Base-by-base conservation (phyloP, 2,329 filamentous ascomycete genomes). In the Pseudonectria foliicola region DNA sequence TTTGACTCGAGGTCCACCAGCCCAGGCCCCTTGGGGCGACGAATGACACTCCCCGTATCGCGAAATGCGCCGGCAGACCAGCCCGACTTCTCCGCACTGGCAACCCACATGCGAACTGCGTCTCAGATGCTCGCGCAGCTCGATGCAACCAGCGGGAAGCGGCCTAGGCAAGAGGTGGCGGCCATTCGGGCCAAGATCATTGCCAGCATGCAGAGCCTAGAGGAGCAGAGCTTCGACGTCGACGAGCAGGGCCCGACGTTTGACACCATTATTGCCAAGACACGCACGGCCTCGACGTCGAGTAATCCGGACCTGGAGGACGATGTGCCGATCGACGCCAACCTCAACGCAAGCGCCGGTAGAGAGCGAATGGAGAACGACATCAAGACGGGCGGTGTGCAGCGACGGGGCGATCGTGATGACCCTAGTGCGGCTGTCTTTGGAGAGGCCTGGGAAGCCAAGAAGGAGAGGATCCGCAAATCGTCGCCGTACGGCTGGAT, bases 311-410 rank as follows among this genome's bases (percentile, higher is more conserved):
- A 77, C 39, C 59, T 80, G 3, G 75, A 80, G 30, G 71, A 75
- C 12, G 75, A 73, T 11, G 63, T 66, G 4, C 60, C 68, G 3
- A 56, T 73, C 13, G 69, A 73, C 29, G 52, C 71, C 12, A 64
- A 63, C 16, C 68, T 80, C 39, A 85, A 84, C 48, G 71, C 78
- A 11, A 82, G 77, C 38, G 84, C 84, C 8, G 85, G 85, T 38
- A 79, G 82, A 34, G 85, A 85, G 36, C 75, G 85, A 38, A 92
- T 92, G 85, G 85, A 92, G 56, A 92, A 92, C 54, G 85, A 92
- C 55, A 75, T 87, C 59, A 90, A 88, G 65, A 92, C 85, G 11
- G 85, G 84, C 44, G 85, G 85, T 35, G 79, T 92, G 11, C 82
- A 85, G 54, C 76, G 83, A 34, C 83, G 85, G 53, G 84, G 84